phyloP scores from a whole-genome alignment of 306 rosid genomes.

The Betula pendula region DNA sequence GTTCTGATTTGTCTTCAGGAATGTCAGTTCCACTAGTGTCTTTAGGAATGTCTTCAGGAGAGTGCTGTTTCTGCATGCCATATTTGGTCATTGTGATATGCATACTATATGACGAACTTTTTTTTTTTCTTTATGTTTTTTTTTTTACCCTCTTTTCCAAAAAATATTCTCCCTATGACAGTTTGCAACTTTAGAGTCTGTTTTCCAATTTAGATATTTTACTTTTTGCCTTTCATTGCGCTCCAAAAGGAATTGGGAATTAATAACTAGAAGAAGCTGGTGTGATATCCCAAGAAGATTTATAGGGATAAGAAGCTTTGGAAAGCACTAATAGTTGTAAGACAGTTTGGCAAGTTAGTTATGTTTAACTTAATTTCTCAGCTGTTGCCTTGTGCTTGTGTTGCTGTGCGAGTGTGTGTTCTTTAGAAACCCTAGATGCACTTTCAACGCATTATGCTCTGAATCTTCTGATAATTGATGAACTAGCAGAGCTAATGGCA shows the following conservation, averaged over 20 bases:
- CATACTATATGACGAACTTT: not conserved
- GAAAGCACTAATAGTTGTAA: not conserved
- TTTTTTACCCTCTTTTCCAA: not conserved
- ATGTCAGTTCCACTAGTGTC: too few species aligned
- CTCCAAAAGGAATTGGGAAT: not conserved
- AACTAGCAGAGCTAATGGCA: not conserved
- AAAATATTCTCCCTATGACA: not conserved
- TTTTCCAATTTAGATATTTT: not conserved
- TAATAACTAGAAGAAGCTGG: not conserved
- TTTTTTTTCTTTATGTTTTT: not conserved
- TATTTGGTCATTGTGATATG: not conserved
- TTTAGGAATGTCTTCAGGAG: not conserved
- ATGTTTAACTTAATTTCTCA: not conserved
- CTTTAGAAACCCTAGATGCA: not conserved
- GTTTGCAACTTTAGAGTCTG: not conserved
- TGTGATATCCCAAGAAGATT: not conserved
- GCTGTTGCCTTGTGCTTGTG: not conserved
- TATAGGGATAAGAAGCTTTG: not conserved
- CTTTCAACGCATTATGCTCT: not conserved
- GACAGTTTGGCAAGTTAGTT: not conserved
- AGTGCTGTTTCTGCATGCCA: not conserved
- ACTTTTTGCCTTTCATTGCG: not conserved
- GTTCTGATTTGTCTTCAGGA: too few species aligned
- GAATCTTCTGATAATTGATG: not conserved
- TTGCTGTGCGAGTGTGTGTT: not conserved